Evolutionary conservation across 495 filamentous ascomycete genomes (phyloP).

Genomic region (Aspergillus incahuasiensis): DNA sequence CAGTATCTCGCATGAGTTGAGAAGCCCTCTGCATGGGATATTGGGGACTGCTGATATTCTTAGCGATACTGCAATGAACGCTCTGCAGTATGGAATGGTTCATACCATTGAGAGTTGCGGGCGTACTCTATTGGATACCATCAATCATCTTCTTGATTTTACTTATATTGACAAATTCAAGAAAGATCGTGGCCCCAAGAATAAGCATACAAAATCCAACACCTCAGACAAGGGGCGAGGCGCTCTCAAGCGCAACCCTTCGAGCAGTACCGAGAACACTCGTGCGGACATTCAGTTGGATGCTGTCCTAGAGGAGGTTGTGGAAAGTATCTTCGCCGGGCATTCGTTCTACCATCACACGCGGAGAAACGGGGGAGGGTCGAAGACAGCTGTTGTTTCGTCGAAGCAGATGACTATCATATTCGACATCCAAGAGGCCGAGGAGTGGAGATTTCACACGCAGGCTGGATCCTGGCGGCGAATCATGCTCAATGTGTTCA

Average conservation of each 20-base stretch:
- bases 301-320: constrained; percentile 52
- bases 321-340: constrained; percentile 55
- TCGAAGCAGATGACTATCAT: constrained; percentile 40
- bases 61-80: constrained; percentile 49
- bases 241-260: neutral
- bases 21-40: constrained; percentile 64
- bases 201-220: neutral
- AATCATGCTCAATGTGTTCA: constrained; percentile 1
- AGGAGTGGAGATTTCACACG: neutral
- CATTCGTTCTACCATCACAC: constrained; percentile 28
- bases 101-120: constrained; percentile 64
- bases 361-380: neutral
- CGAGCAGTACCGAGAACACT: neutral
- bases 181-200: neutral
- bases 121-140: constrained; percentile 62
- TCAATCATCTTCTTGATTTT: constrained; percentile 61
- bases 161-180: constrained; percentile 27
- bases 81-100: constrained; percentile 53
- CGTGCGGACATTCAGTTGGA: constrained; percentile 33
- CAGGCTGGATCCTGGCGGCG: constrained; percentile 1
- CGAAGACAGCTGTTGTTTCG: neutral
- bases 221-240: neutral
- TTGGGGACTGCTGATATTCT: constrained; percentile 60
- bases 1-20: constrained; percentile 65
- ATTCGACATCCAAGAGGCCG: constrained; percentile 47